phyloP scores from a whole-genome alignment of 495 filamentous ascomycete genomes.

The Lophiotrema nucula region DNA sequence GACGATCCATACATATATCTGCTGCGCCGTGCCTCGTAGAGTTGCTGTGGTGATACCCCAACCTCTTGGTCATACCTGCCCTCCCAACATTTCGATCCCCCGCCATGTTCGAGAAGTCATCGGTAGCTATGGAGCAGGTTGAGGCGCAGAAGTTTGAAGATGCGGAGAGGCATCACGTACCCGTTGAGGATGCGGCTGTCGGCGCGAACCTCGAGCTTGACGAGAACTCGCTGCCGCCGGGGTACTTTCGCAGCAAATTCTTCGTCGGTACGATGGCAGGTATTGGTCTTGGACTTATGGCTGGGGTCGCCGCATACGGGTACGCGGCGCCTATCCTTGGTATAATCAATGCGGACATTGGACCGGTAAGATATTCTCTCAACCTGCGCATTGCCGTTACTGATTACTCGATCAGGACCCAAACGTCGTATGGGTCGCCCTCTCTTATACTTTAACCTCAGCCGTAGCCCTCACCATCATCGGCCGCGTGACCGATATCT shows the following conservation, averaged over 20 bases:
- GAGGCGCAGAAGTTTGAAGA: not conserved
- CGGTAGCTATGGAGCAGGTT: not conserved
- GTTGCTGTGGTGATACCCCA: too few species aligned
- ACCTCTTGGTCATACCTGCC: too few species aligned
- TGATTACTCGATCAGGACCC: not conserved
- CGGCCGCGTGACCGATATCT: constrained; percentile 40
- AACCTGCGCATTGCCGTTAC: not conserved
- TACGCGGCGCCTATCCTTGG: constrained; percentile 30
- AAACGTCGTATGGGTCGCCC: constrained; percentile 39
- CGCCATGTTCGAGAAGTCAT: not conserved
- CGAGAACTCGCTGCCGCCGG: constrained; percentile 14
- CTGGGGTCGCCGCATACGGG: constrained; percentile 20
- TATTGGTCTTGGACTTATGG: constrained; percentile 16
- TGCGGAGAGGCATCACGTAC: not conserved
- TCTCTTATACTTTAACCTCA: constrained; percentile 31
- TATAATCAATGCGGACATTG: constrained; percentile 30
- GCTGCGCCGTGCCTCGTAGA: too few species aligned
- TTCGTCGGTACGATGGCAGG: constrained; percentile 30
- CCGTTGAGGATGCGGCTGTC: not conserved
- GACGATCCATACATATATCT: too few species aligned
- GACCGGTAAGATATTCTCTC: constrained; percentile 3
- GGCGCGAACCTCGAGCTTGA: constrained; percentile 1
- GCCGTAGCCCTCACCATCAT: constrained; percentile 37
- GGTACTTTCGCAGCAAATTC: constrained; percentile 20
- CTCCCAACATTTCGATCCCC: too few species aligned